A percentile compares a stretch with the other conserved stretches of the same genome.
phyloP scores from a whole-genome alignment of 768 basidiomycete genomes.

The Leccinum subgranulosum region DNA sequence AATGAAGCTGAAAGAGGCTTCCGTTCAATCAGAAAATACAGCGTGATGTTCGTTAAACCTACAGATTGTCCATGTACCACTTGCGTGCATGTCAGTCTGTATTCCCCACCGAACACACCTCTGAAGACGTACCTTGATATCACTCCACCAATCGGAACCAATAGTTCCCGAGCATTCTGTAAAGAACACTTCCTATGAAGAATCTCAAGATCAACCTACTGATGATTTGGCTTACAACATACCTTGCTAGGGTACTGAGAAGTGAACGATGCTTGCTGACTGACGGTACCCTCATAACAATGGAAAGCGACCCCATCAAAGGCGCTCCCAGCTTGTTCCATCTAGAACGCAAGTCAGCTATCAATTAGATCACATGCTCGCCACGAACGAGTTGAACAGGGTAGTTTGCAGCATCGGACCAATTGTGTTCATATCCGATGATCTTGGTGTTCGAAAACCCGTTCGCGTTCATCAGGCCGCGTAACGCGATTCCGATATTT shows the following conservation, averaged over 20 bases:
- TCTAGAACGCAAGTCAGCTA: slow-evolving; percentile 29
- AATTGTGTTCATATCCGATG: slow-evolving; percentile 73
- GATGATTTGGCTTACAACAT: not conserved
- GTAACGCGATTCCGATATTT: slow-evolving; percentile 52
- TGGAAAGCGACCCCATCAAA: slow-evolving; percentile 71
- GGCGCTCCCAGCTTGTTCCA: slow-evolving; percentile 52
- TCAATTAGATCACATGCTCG: not conserved
- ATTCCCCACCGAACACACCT: not conserved
- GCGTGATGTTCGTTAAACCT: slow-evolving; percentile 12
- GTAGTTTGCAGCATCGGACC: slow-evolving; percentile 62
- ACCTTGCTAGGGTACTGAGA: slow-evolving; percentile 53
- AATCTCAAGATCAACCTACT: not conserved
- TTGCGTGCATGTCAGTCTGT: slow-evolving; percentile 23
- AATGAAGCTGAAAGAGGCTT: slow-evolving; percentile 32
- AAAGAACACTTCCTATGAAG: slow-evolving; percentile 38
- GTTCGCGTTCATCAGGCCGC: slow-evolving; percentile 59
- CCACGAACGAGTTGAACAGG: slow-evolving; percentile 50
- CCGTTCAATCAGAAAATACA: slow-evolving; percentile 25
- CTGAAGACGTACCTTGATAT: slow-evolving; percentile 56
- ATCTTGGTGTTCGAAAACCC: slow-evolving; percentile 58
- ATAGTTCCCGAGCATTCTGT: slow-evolving; percentile 65
- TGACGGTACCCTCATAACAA: slow-evolving; percentile 60
- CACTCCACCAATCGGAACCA: slow-evolving; percentile 75
- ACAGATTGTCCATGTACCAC: slow-evolving; percentile 75
- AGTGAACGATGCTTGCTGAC: slow-evolving; percentile 55